Percentiles rank a stretch among this genome's conserved stretches.
Evolutionary conservation across 768 basidiomycete species (phyloP).

Genomic region (Lactarius vividus): DNA sequence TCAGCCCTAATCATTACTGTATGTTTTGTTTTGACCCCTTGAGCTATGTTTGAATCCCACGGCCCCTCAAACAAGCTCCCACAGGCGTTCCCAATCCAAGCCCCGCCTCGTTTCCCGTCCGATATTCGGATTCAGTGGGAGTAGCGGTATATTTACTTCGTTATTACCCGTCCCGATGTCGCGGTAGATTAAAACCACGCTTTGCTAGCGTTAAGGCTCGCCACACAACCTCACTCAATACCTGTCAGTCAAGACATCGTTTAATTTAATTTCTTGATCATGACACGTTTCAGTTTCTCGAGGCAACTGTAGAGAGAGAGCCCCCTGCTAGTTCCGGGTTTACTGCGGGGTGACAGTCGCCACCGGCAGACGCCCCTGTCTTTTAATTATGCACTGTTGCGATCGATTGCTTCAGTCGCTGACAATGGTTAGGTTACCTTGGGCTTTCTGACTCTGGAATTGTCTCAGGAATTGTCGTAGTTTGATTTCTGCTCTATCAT

Average conservation of each 20-base stretch:
- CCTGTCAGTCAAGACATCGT: not conserved
- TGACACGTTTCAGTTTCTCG: not conserved
- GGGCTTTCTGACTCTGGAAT: not conserved
- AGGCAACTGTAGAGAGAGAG: slow-evolving; percentile 6
- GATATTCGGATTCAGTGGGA: not conserved
- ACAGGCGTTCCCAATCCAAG: not conserved
- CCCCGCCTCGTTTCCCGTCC: not conserved
- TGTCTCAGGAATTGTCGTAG: not conserved
- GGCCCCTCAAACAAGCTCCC: slow-evolving; percentile 11
- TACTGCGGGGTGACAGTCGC: not conserved
- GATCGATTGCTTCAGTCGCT: not conserved
- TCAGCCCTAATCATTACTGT: not conserved
- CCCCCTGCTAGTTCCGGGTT: not conserved
- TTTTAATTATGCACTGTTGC: not conserved
- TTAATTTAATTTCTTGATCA: not conserved
- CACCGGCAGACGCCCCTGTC: not conserved
- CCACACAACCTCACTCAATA: not conserved
- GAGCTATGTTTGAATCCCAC: slow-evolving; percentile 2
- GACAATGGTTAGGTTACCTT: not conserved
- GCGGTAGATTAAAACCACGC: not conserved
- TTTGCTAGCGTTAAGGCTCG: not conserved
- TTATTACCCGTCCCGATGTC: not conserved
- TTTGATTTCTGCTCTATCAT: not conserved
- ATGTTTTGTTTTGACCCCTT: not conserved
- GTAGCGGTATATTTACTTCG: not conserved